Base-by-base conservation (phyloP, 345 rosid genomes). In the Salix exigua region DNA sequence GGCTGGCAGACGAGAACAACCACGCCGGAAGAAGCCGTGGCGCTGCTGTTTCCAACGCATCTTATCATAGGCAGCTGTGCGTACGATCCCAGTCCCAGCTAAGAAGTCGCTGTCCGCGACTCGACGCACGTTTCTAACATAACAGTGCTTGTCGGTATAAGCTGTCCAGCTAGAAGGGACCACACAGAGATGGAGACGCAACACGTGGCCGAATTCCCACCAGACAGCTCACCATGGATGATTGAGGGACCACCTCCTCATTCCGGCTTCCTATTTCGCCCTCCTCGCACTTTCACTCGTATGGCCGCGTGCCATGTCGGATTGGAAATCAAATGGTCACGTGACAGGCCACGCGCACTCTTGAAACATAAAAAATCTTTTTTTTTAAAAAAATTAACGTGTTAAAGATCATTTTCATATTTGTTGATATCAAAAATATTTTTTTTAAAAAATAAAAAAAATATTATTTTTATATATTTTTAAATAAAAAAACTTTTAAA, bases 281-380 rank as follows among this genome's bases (percentile, higher is more conserved):
- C 70, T 66, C 19, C 53, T 37, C 10, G 8, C 8, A 71, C 8
- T 30, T 6, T 23, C 73, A 14, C 75, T 65, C 85, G 81, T 80
- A 80, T 82, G 28, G 82, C 80, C 82, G 80, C 84, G 69, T 74
- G 78, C 81, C 85, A 65, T 78, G 66, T 79, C 18, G 73, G 83
- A 68, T 68, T 70, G 2, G 75, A n/a, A 44, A 5, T 6, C 35
- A 14, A 55, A 37, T 1, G 63, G 75, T 78, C 80, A 75, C 80
- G 84, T 75, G 84, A 72, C 18, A 1, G 17, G 42, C 61, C 77
- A 35, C 7, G 1, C 37, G 37, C 37, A 35, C 37, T 35, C 37
- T 35, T 35, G 5, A 35, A 5, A 35, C 37, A 35, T 35, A 35
- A 0, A 33, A 35, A 35, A 35, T 35, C n/a, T n/a, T n/a, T n/a